phyloP scores from a whole-genome alignment of 2,329 filamentous ascomycete species.

The Aspergillus persii region DNA sequence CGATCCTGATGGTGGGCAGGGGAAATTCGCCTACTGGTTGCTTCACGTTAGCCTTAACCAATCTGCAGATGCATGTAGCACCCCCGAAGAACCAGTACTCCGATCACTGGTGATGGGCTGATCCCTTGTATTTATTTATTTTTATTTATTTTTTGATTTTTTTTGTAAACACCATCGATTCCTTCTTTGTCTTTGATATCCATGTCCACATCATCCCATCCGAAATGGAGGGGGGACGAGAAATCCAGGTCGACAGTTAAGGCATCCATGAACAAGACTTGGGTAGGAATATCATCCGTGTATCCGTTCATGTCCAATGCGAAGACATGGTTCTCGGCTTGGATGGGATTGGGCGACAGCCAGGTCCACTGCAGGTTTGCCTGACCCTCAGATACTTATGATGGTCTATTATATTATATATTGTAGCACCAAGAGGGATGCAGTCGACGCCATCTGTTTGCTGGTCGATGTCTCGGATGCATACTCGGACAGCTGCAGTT shows the following conservation, averaged over 20 bases:
- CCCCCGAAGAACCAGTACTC: neutral
- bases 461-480: neutral
- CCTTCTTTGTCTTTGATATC: slow-evolving; percentile 7
- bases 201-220: neutral
- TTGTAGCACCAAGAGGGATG: neutral
- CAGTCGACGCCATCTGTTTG: neutral
- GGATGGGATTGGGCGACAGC: neutral
- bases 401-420: neutral
- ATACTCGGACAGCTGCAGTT: neutral
- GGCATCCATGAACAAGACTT: neutral
- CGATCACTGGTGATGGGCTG: neutral
- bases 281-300: neutral
- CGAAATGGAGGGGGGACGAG: neutral
- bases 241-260: neutral
- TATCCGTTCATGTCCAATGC: neutral
- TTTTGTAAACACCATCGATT: neutral
- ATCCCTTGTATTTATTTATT: neutral
- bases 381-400: neutral
- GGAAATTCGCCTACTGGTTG: slow-evolving; percentile 8
- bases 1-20: neutral
- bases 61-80: slow-evolving; percentile 2
- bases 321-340: neutral
- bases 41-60: slow-evolving; percentile 14
- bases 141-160: neutral
- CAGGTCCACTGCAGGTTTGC: neutral